Conservation (phyloP, 352 stramenopile genomes). For the Phytophthora sp. region DNA sequence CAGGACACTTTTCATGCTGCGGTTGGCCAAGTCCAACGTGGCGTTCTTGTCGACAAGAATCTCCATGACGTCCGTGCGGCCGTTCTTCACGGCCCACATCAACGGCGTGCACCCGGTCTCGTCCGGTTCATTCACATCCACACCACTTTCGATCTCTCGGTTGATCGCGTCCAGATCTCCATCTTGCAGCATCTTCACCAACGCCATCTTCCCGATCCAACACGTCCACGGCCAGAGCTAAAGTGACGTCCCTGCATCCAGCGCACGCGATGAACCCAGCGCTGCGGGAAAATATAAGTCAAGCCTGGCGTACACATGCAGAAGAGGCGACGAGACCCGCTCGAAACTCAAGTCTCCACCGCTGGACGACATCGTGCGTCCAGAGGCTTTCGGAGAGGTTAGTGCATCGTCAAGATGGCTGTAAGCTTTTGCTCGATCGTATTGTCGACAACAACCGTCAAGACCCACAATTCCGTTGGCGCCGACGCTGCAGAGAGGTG, state of each 20-base stretch:
- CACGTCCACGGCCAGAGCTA: not conserved
- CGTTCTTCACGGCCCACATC: constrained; percentile 16
- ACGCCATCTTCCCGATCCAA: constrained; percentile 5
- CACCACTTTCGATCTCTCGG: not conserved
- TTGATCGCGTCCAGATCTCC: constrained; percentile 2
- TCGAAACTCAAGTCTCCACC: too few relatives aligned
- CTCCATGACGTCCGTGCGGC: not conserved
- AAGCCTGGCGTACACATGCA: not conserved
- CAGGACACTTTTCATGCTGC: constrained; percentile 1
- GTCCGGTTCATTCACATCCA: constrained; percentile 13
- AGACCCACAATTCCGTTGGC: too few relatives aligned
- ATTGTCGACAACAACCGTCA: too few relatives aligned
- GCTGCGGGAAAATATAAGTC: too few relatives aligned
- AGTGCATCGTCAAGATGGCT: too few relatives aligned
- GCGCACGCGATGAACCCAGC: too few relatives aligned
- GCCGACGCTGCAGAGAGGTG: too few relatives aligned
- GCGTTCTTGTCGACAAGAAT: constrained; percentile 12
- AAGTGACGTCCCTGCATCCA: not conserved
- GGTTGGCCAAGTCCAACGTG: constrained; percentile 12
- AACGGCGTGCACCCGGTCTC: not conserved
- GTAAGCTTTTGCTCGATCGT: too few relatives aligned
- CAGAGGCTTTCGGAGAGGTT: too few relatives aligned
- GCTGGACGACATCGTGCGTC: too few relatives aligned
- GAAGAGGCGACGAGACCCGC: too few relatives aligned
- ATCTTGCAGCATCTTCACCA: not conserved